Percentiles rank a stretch among this genome's conserved stretches.
Evolutionary conservation across 2,329 filamentous ascomycete species (phyloP).

Genomic region (Zasmidium citrigriseum): DNA sequence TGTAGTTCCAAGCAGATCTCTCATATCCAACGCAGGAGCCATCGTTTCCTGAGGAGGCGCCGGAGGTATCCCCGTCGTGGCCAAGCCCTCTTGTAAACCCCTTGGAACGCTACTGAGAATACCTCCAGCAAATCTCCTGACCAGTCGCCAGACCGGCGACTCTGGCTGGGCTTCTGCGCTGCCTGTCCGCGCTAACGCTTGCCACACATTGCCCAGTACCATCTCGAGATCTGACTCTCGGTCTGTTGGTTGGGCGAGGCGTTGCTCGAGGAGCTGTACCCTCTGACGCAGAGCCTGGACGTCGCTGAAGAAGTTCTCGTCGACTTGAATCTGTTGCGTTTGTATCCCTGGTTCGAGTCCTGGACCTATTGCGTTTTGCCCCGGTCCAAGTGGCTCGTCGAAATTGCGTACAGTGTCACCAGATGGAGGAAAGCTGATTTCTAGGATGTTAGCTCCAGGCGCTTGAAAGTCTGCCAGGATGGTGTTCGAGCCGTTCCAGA

Average conservation of each 20-base stretch:
- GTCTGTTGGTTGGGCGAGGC: neutral
- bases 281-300: neutral
- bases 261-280: neutral
- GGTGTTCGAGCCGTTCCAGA: too few relatives aligned
- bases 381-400: too few relatives aligned
- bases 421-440: neutral
- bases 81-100: neutral
- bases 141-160: neutral
- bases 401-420: neutral
- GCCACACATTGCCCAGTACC: neutral
- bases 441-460: neutral
- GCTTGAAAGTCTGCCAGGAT: too few relatives aligned
- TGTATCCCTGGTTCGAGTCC: too few relatives aligned
- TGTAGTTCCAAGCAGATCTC: neutral
- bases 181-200: neutral
- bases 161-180: neutral
- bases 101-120: neutral
- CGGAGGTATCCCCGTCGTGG: neutral
- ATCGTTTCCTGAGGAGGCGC: too few relatives aligned
- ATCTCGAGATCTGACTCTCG: neutral
- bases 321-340: neutral
- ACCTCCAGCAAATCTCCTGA: neutral
- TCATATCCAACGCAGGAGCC: too few relatives aligned
- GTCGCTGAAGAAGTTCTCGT: neutral
- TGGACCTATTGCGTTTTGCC: too few relatives aligned